Conservation (phyloP, 306 rosid genomes). For the Fagus sylvatica region DNA sequence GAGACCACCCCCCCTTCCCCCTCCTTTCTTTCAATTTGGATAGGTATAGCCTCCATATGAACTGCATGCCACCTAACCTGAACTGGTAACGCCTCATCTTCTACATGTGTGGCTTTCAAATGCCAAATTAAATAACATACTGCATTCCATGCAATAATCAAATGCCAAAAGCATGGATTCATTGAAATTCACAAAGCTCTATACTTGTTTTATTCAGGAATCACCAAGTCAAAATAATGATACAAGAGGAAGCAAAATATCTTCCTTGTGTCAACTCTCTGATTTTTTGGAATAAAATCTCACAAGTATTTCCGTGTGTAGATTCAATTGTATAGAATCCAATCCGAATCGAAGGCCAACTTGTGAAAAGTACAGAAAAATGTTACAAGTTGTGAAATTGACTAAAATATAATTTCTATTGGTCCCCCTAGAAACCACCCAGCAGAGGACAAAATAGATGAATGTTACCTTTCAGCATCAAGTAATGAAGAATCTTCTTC, state of each 20-base stretch:
- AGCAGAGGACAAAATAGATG: constrained; percentile 12
- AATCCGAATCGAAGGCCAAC: constrained; percentile 8
- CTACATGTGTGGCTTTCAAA: background rate
- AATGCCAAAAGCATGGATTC: background rate
- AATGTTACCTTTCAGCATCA: constrained; percentile 31
- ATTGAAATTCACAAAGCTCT: background rate
- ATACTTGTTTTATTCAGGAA: constrained; percentile 17
- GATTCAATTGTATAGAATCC: constrained; percentile 30
- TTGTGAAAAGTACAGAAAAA: constrained; percentile 8
- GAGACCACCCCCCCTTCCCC: background rate
- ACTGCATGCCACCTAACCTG: background rate
- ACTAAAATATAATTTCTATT: constrained; percentile 12
- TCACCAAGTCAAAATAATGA: constrained; percentile 18
- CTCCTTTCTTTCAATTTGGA: background rate
- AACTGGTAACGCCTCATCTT: background rate
- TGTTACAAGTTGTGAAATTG: constrained; percentile 16
- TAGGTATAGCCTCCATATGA: background rate
- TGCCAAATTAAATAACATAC: background rate
- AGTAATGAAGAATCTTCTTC: constrained; percentile 39
- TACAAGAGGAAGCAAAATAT: constrained; percentile 15
- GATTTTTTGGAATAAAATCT: constrained; percentile 20
- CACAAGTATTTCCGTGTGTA: constrained; percentile 21
- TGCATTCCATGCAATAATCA: background rate
- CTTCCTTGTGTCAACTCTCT: constrained; percentile 25
- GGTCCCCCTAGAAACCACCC: constrained; percentile 31